Percentiles rank a stretch among this genome's conserved stretches.
phyloP scores from a whole-genome alignment of 768 basidiomycete species.

The Rickenella mellea region DNA sequence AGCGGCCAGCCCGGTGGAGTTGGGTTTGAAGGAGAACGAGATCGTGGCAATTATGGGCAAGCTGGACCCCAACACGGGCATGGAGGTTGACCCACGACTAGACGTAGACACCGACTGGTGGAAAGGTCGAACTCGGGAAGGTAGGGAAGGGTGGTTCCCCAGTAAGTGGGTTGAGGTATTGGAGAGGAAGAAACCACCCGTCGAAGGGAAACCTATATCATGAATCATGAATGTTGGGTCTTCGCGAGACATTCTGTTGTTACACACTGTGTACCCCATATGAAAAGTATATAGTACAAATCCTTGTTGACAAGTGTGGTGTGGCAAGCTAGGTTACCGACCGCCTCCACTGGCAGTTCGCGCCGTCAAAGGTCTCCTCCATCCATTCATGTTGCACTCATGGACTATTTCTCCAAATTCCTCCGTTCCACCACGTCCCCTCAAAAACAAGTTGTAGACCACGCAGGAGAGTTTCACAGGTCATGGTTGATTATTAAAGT shows the following conservation, averaged over 20 bases:
- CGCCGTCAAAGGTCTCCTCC: background rate
- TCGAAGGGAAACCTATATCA: too few relatives aligned
- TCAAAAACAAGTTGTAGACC: slow-evolving; percentile 49
- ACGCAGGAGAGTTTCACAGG: slow-evolving; percentile 61
- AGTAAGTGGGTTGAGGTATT: slow-evolving; percentile 77
- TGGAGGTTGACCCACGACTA: slow-evolving; percentile 55
- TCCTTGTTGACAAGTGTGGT: too few relatives aligned
- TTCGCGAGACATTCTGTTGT: too few relatives aligned
- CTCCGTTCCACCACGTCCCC: slow-evolving; percentile 38
- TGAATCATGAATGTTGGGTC: too few relatives aligned
- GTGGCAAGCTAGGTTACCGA: too few relatives aligned
- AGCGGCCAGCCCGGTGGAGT: slow-evolving; percentile 66
- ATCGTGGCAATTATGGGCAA: slow-evolving; percentile 88
- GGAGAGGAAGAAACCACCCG: slow-evolving; percentile 33
- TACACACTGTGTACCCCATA: too few relatives aligned
- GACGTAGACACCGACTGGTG: slow-evolving; percentile 76
- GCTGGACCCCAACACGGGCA: slow-evolving; percentile 58
- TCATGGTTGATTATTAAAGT: slow-evolving; percentile 76
- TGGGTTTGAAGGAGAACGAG: slow-evolving; percentile 78
- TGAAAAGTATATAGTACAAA: too few relatives aligned
- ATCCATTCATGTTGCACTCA: slow-evolving; percentile 15
- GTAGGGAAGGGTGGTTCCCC: slow-evolving; percentile 92
- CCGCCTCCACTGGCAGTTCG: too few relatives aligned
- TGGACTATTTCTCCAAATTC: slow-evolving; percentile 87
- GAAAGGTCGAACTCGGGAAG: slow-evolving; percentile 88